Percentiles rank a stretch among this genome's conserved stretches.
These are phyloP conservation scores for Trichopus zeylanicus DNA, from an alignment of 116 monocot genomes.

Conservation along the genomic window DNA sequence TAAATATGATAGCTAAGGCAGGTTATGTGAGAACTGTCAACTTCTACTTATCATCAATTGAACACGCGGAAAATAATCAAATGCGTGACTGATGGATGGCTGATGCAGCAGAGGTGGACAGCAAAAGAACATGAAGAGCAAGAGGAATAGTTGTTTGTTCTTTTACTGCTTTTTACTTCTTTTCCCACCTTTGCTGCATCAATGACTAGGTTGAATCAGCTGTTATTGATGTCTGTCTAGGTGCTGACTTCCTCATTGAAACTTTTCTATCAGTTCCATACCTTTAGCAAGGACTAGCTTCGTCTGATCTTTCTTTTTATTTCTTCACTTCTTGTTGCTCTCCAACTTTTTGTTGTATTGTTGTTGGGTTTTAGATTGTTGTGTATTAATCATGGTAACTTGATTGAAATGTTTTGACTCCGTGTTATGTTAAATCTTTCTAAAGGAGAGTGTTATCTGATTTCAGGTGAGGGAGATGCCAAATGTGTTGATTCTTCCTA, in stretches of 20 bases:
- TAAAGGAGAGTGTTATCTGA: background rate
- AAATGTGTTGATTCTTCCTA: conserved; percentile 93
- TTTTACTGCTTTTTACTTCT: no score
- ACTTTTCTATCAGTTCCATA: background rate
- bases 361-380: background rate
- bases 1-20: no score
- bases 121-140: no score
- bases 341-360: background rate
- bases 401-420: background rate
- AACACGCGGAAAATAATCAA: no score
- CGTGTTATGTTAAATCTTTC: background rate
- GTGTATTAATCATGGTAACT: no score
- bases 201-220: background rate
- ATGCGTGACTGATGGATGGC: no score
- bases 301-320: background rate
- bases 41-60: no score
- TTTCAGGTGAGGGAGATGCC: conserved; percentile 93
- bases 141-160: no score
- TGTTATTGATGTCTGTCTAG: background rate
- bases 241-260: background rate
- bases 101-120: no score
- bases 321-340: background rate
- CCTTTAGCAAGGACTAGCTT: background rate
- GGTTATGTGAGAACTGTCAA: no score
- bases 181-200: background rate